These are phyloP conservation scores for Bauhinia variegata DNA, from an alignment of 306 rosid species.

Conservation along the genomic window DNA sequence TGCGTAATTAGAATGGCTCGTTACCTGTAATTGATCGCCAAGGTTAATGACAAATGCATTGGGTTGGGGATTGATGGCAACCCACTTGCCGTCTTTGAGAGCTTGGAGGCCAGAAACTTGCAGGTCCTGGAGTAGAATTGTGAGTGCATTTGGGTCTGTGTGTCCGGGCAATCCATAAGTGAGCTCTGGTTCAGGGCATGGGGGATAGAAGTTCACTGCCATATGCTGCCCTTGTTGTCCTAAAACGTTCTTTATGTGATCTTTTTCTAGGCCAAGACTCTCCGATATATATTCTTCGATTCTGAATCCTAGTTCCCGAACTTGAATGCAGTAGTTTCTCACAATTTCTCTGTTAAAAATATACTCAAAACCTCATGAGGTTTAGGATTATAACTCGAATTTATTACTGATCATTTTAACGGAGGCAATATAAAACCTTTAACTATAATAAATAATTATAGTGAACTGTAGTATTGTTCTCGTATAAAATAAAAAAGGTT, in stretches of 20 bases:
- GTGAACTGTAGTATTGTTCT: too few species aligned
- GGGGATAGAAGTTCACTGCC: slow-evolving; percentile 94
- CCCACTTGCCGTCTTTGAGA: slow-evolving; percentile 78
- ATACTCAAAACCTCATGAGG: too few species aligned
- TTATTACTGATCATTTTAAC: too few species aligned
- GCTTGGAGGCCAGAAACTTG: slow-evolving; percentile 83
- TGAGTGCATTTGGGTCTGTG: slow-evolving; percentile 92
- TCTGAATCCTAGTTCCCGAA: slow-evolving; percentile 64
- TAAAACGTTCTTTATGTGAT: slow-evolving; percentile 50
- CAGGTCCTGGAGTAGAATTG: slow-evolving; percentile 78
- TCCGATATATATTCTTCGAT: slow-evolving; percentile 69
- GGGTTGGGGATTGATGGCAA: slow-evolving; percentile 76
- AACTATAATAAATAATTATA: too few species aligned
- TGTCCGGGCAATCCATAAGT: slow-evolving; percentile 92
- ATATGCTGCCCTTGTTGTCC: slow-evolving; percentile 95
- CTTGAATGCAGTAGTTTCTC: slow-evolving; percentile 56
- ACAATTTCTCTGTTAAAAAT: slow-evolving; percentile 59
- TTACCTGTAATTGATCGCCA: slow-evolving; percentile 88
- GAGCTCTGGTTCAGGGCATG: slow-evolving; percentile 88
- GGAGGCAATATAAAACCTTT: too few species aligned
- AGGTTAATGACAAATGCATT: slow-evolving; percentile 82
- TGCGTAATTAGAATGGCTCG: not conserved
- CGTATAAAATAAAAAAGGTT: too few species aligned
- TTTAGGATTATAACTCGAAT: too few species aligned
- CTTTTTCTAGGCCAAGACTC: slow-evolving; percentile 78